A percentile compares a stretch with the other conserved stretches of the same genome.
These are phyloP conservation scores for Coemansia sp. DNA, from an alignment of 192 early-diverging fungal species.

Conservation along the genomic window DNA sequence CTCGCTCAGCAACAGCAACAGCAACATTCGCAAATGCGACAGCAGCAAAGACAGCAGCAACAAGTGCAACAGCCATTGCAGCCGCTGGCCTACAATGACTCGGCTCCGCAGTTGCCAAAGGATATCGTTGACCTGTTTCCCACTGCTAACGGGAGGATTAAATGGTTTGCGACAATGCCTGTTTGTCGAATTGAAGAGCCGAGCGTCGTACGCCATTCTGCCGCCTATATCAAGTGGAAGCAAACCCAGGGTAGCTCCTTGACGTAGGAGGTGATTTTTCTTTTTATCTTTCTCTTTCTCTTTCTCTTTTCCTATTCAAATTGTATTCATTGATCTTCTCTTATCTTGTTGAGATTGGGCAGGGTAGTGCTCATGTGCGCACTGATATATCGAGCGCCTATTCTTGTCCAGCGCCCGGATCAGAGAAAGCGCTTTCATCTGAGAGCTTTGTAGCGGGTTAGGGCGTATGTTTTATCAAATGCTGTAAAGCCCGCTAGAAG, in stretches of 20 bases:
- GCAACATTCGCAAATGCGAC: not conserved
- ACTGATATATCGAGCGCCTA: too few relatives aligned
- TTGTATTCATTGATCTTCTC: too few relatives aligned
- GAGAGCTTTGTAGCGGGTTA: too few relatives aligned
- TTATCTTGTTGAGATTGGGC: too few relatives aligned
- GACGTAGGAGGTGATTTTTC: too few relatives aligned
- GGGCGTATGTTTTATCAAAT: too few relatives aligned
- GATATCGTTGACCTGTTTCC: conserved; percentile 43
- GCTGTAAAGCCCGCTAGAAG: too few relatives aligned
- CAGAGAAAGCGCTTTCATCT: too few relatives aligned
- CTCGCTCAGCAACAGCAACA: not conserved
- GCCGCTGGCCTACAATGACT: conserved; percentile 26
- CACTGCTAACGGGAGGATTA: conserved; percentile 30
- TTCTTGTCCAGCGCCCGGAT: too few relatives aligned
- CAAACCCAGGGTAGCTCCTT: conserved; percentile 29
- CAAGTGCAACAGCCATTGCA: conserved; percentile 3
- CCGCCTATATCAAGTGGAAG: conserved; percentile 36
- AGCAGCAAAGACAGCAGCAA: conserved; percentile 7
- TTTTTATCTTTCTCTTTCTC: too few relatives aligned
- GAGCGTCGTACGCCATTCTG: conserved; percentile 26
- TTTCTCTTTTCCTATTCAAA: too few relatives aligned
- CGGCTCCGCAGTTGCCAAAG: conserved; percentile 32
- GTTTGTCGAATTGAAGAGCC: not conserved
- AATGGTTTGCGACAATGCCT: conserved; percentile 49
- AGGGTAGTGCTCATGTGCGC: too few relatives aligned